Conservation (phyloP, 202 grass and related monocot species). For the Panicum hallii region DNA sequence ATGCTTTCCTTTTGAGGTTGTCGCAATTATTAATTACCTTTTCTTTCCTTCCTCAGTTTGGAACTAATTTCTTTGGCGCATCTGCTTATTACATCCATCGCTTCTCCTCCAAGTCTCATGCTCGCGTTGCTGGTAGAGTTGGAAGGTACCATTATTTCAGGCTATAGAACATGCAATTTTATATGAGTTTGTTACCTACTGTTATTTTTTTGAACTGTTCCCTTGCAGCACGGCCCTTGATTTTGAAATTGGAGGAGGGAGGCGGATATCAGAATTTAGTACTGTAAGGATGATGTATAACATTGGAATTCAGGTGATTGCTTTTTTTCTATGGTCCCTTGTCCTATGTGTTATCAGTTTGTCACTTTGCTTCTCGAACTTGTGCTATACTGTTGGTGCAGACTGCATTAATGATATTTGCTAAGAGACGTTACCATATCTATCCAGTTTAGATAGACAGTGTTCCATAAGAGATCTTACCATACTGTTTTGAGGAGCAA, state of each 20-base stretch:
- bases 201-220: slow-evolving; percentile 40
- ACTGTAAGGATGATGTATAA: slow-evolving; percentile 86
- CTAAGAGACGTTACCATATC: neutral
- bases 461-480: neutral
- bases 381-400: neutral
- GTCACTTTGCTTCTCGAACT: slow-evolving; percentile 40
- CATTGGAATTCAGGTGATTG: slow-evolving; percentile 91
- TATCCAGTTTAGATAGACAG: neutral
- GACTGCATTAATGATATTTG: slow-evolving; percentile 3
- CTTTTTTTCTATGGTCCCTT: slow-evolving; percentile 30
- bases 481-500: slow-evolving; percentile 10
- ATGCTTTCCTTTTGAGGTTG: slow-evolving; percentile 11
- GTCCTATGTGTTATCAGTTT: slow-evolving; percentile 36
- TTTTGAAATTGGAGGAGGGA: slow-evolving; percentile 97
- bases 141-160: slow-evolving; percentile 67
- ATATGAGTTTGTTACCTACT: slow-evolving; percentile 38
- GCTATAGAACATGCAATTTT: slow-evolving; percentile 37
- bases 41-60: slow-evolving; percentile 64
- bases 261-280: slow-evolving; percentile 90
- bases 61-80: slow-evolving; percentile 80
- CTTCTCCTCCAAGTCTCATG: slow-evolving; percentile 90
- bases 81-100: slow-evolving; percentile 76
- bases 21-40: slow-evolving; percentile 22
- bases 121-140: slow-evolving; percentile 75
- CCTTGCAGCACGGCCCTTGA: slow-evolving; percentile 78